These are phyloP conservation scores for Pseudovirgaria hyperparasitica DNA, from an alignment of 2,329 filamentous ascomycete genomes.

Conservation along the genomic window DNA sequence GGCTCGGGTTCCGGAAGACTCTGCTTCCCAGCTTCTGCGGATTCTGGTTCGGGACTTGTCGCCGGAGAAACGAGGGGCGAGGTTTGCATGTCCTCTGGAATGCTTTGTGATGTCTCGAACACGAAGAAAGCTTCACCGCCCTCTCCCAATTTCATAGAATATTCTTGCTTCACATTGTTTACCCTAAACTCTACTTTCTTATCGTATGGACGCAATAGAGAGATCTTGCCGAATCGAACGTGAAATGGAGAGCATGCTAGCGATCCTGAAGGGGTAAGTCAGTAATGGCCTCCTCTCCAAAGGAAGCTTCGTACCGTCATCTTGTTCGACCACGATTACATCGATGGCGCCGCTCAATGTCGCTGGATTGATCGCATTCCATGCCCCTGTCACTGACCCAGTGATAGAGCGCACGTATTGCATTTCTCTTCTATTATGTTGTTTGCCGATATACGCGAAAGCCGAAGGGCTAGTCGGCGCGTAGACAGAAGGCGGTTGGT, in stretches of 20 bases:
- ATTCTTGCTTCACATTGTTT: slow-evolving; percentile 83
- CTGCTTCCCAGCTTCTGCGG: slow-evolving; percentile 31
- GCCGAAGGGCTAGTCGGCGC: too few species aligned
- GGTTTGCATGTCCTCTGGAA: slow-evolving; percentile 88
- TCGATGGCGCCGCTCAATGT: slow-evolving; percentile 97
- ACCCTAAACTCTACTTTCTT: slow-evolving; percentile 94
- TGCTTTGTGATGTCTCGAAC: slow-evolving; percentile 84
- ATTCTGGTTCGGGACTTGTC: slow-evolving; percentile 61
- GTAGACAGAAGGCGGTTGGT: too few species aligned
- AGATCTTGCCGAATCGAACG: slow-evolving; percentile 98
- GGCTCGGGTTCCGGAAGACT: slow-evolving; percentile 58
- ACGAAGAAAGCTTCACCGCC: slow-evolving; percentile 98
- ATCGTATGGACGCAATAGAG: slow-evolving; percentile 82
- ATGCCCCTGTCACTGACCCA: slow-evolving; percentile 92
- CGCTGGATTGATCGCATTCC: slow-evolving; percentile 98
- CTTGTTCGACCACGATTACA: slow-evolving; percentile 94
- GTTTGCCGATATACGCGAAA: slow-evolving; percentile 5
- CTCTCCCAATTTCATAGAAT: slow-evolving; percentile 96
- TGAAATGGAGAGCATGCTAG: slow-evolving; percentile 94
- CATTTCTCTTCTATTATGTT: slow-evolving; percentile 43
- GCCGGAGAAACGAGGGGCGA: slow-evolving; percentile 85
- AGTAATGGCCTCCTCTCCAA: background rate
- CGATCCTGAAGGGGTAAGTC: slow-evolving; percentile 29
- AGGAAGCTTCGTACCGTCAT: slow-evolving; percentile 53
- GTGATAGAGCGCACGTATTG: slow-evolving; percentile 96